Evolutionary conservation across 305 asterid genomes (phyloP).

Genomic region (Fraxinus baroniana): DNA sequence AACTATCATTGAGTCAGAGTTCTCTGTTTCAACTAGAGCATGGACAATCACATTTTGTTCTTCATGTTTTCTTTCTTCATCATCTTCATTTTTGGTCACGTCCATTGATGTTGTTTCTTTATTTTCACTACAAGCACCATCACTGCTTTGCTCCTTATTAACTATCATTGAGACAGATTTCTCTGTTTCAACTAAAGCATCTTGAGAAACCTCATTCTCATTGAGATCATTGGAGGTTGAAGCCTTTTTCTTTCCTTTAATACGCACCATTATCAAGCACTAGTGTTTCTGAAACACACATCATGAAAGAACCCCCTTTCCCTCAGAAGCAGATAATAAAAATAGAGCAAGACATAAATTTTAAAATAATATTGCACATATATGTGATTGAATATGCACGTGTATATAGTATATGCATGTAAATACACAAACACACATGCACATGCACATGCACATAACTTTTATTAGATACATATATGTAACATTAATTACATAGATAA

Average conservation of each 20-base stretch:
- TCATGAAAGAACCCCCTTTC: slow-evolving; percentile 7
- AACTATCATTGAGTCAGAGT: slow-evolving; percentile 16
- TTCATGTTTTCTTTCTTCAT: slow-evolving; percentile 11
- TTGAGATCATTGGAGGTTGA: slow-evolving; percentile 20
- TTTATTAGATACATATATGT: not conserved
- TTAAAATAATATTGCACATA: not conserved
- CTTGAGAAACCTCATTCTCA: slow-evolving; percentile 32
- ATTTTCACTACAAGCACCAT: slow-evolving; percentile 23
- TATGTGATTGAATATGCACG: not conserved
- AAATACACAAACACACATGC: not conserved
- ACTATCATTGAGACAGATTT: slow-evolving; percentile 17
- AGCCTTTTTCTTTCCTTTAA: slow-evolving; percentile 30
- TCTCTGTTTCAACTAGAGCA: slow-evolving; percentile 23
- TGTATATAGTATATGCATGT: not conserved
- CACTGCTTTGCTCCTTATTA: slow-evolving; percentile 21
- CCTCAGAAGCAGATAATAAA: not conserved
- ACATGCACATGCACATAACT: not conserved
- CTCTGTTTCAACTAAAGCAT: slow-evolving; percentile 25
- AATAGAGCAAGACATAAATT: not conserved
- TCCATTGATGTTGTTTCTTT: slow-evolving; percentile 18
- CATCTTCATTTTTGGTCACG: slow-evolving; percentile 8
- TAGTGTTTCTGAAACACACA: slow-evolving; percentile 23
- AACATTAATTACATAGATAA: not conserved
- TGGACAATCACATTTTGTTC: slow-evolving; percentile 7
- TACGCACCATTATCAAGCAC: slow-evolving; percentile 34